These are phyloP conservation scores for Daldinia grandis DNA, from an alignment of 495 filamentous ascomycete genomes.

Conservation along the genomic window DNA sequence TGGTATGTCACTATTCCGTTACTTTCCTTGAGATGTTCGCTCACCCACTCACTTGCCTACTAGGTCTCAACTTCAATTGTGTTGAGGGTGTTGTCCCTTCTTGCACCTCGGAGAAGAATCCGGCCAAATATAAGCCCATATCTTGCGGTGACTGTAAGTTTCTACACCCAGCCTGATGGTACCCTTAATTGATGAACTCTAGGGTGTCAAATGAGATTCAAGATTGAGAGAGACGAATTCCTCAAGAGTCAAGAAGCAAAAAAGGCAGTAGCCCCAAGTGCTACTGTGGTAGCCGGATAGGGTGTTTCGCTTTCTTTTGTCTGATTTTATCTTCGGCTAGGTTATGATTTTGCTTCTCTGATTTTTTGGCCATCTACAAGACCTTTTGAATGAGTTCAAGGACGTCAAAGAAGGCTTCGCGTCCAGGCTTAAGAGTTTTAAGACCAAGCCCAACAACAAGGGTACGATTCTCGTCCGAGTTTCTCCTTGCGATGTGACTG, in stretches of 20 bases:
- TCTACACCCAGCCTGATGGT: not conserved
- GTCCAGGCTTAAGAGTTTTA: constrained; percentile 65
- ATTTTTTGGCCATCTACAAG: constrained; percentile 42
- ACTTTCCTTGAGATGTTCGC: not conserved
- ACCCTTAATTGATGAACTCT: constrained; percentile 9
- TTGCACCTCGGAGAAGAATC: constrained; percentile 62
- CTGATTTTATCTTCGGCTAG: not conserved
- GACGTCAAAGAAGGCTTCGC: constrained; percentile 82
- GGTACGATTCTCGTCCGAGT: constrained; percentile 79
- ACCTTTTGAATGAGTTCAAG: constrained; percentile 79
- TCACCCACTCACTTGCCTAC: constrained; percentile 14
- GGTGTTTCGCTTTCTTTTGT: not conserved
- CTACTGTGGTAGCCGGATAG: constrained; percentile 44
- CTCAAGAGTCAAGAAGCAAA: constrained; percentile 40
- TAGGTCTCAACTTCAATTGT: constrained; percentile 59
- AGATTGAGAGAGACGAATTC: constrained; percentile 47
- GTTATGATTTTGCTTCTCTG: not conserved
- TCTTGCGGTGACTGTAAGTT: constrained; percentile 58
- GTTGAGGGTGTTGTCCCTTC: constrained; percentile 59
- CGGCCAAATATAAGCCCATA: constrained; percentile 65
- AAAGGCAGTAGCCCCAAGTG: constrained; percentile 46
- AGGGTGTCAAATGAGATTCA: constrained; percentile 54
- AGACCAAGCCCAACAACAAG: constrained; percentile 86
- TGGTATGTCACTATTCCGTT: constrained; percentile 32
- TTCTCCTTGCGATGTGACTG: constrained; percentile 73